Percentiles rank a stretch among this genome's conserved stretches.
Evolutionary conservation across 228 moss, liverwort and hornwort genomes (phyloP).

Genomic region (Sphagnum fallax): DNA sequence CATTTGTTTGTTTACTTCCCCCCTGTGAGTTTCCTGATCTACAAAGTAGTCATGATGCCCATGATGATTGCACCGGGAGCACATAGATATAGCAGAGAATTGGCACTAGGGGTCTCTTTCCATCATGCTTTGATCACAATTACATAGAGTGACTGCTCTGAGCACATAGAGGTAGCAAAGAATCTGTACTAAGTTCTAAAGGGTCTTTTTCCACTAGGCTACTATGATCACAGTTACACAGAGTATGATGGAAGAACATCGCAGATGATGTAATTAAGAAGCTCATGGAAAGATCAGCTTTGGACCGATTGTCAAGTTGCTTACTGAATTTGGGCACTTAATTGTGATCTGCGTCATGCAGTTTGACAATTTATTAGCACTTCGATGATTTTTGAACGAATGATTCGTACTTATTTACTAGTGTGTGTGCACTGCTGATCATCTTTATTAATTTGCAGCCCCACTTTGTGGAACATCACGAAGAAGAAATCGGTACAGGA

Average conservation of each 20-base stretch:
- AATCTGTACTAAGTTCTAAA: too few relatives aligned
- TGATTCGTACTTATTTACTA: background rate
- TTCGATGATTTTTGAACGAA: too few relatives aligned
- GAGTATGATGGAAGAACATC: too few relatives aligned
- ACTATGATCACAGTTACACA: too few relatives aligned
- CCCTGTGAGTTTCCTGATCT: slow-evolving; percentile 27
- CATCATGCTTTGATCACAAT: too few relatives aligned
- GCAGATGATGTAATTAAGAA: background rate
- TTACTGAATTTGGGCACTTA: background rate
- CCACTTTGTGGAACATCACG: slow-evolving; percentile 61
- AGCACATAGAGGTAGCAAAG: too few relatives aligned
- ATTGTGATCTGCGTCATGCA: background rate
- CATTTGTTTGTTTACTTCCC: slow-evolving; percentile 42
- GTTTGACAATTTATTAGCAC: background rate
- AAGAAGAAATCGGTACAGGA: slow-evolving; percentile 41
- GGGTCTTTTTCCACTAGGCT: too few relatives aligned
- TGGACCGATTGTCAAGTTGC: too few relatives aligned
- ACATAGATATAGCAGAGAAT: background rate
- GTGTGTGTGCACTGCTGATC: background rate
- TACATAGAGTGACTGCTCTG: too few relatives aligned
- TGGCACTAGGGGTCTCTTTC: background rate
- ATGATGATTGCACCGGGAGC: too few relatives aligned
- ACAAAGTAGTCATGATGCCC: background rate
- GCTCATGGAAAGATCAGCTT: background rate
- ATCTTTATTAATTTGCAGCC: slow-evolving; percentile 25